Evolutionary conservation across 768 basidiomycete genomes (phyloP).

Genomic region (Grammothele lineata): DNA sequence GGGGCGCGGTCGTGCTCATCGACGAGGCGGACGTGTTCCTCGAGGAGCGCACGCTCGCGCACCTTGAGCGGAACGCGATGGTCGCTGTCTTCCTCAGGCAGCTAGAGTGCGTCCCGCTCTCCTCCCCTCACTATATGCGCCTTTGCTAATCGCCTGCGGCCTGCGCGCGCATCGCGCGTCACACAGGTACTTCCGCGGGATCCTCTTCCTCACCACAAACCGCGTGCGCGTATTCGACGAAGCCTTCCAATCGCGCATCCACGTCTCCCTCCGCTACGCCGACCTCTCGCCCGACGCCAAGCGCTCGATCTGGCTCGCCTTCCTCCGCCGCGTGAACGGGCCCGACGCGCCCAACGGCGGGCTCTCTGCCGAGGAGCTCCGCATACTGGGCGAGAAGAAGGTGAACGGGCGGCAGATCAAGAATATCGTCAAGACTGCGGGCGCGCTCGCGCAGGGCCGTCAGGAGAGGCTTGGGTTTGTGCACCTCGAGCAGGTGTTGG

Average conservation of each 20-base stretch:
- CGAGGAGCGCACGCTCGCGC: slow-evolving; percentile 60
- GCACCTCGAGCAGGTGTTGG: slow-evolving; percentile 54
- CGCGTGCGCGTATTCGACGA: slow-evolving; percentile 35
- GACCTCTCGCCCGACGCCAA: slow-evolving; percentile 51
- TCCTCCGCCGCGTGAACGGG: slow-evolving; percentile 39
- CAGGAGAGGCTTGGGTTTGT: slow-evolving; percentile 42
- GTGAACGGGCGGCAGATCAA: slow-evolving; percentile 68
- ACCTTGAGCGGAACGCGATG: slow-evolving; percentile 66
- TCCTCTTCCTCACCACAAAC: slow-evolving; percentile 39
- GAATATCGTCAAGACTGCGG: slow-evolving; percentile 65
- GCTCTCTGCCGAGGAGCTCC: slow-evolving; percentile 40
- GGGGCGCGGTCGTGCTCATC: slow-evolving; percentile 33
- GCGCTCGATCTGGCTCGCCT: slow-evolving; percentile 60
- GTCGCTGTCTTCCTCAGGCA: slow-evolving; percentile 51
- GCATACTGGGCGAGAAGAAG: slow-evolving; percentile 42
- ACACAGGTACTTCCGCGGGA: slow-evolving; percentile 28
- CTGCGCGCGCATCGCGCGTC: background rate
- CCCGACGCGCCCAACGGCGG: slow-evolving; percentile 21
- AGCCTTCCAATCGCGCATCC: slow-evolving; percentile 29
- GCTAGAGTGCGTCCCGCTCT: slow-evolving; percentile 16
- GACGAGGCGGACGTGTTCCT: slow-evolving; percentile 65
- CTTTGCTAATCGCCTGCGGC: background rate
- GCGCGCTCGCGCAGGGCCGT: slow-evolving; percentile 49
- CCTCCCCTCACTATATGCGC: background rate
- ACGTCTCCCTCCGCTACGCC: slow-evolving; percentile 50